Conservation (phyloP, 257 asterid species). For the Apocynum venetum region DNA sequence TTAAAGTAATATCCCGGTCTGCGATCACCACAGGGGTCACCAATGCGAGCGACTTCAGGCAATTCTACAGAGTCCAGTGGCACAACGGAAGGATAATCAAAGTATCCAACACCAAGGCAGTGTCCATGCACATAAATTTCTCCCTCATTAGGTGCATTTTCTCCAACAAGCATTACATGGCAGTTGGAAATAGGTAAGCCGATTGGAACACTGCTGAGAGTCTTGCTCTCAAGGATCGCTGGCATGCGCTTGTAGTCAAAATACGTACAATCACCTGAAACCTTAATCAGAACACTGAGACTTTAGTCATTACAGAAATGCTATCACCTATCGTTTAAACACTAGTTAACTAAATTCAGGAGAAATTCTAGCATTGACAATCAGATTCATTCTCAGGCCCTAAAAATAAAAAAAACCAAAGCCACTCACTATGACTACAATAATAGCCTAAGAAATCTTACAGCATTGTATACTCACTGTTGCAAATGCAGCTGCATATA, state of each 20-base stretch:
- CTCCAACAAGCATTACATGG: conserved; percentile 63
- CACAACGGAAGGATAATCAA: conserved; percentile 48
- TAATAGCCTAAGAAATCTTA: not conserved
- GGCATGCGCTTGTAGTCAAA: conserved; percentile 86
- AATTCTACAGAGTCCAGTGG: conserved; percentile 39
- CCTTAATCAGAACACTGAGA: conserved; percentile 37
- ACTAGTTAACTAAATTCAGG: not conserved
- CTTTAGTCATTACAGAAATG: not conserved
- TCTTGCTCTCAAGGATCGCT: conserved; percentile 47
- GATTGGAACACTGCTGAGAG: conserved; percentile 61
- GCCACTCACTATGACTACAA: not conserved
- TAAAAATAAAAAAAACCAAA: not conserved
- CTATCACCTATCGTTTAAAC: not conserved
- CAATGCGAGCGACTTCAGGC: conserved; percentile 22
- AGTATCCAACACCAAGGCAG: conserved; percentile 80
- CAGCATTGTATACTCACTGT: not conserved
- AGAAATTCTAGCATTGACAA: not conserved
- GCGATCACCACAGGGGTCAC: conserved; percentile 11
- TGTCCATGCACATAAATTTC: conserved; percentile 76
- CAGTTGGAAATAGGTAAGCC: conserved; percentile 72
- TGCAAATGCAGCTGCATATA: not conserved
- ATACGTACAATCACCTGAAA: conserved; percentile 92
- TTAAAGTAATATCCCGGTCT: conserved; percentile 41
- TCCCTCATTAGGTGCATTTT: conserved; percentile 63
- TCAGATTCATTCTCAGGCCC: not conserved